These are phyloP conservation scores for Solanum tarapatanum DNA, from an alignment of 257 asterid genomes.

Conservation along the genomic window DNA sequence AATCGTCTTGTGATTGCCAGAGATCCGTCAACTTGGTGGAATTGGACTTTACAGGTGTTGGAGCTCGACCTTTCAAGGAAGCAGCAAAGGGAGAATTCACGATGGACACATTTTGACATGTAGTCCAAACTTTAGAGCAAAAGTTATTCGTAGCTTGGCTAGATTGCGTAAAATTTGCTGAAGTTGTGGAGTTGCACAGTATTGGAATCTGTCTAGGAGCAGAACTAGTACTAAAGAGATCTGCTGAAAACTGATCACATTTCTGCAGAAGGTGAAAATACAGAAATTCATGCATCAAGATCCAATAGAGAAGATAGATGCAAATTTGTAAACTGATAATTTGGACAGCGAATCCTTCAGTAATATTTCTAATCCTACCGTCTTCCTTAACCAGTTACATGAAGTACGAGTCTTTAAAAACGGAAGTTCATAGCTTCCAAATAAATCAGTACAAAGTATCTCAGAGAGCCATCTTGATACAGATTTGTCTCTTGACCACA, in stretches of 20 bases:
- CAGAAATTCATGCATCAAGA: background rate
- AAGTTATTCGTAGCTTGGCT: conserved; percentile 32
- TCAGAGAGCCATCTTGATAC: background rate
- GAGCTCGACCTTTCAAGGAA: conserved; percentile 36
- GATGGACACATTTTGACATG: conserved; percentile 60
- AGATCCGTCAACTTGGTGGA: conserved; percentile 43
- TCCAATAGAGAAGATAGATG: background rate
- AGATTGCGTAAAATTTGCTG: conserved; percentile 40
- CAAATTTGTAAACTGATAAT: background rate
- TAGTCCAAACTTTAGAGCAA: conserved; percentile 63
- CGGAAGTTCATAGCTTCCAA: background rate
- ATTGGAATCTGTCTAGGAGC: conserved; percentile 49
- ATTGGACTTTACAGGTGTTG: conserved; percentile 32
- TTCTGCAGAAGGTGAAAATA: conserved; percentile 34
- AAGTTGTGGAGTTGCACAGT: conserved; percentile 60
- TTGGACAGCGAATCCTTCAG: background rate
- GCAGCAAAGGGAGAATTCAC: conserved; percentile 53
- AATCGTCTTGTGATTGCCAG: conserved; percentile 62
- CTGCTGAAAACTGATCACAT: conserved; percentile 81
- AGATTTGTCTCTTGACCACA: background rate
- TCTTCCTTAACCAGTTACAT: background rate
- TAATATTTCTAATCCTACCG: background rate
- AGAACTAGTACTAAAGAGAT: conserved; percentile 38
- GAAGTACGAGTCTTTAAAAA: background rate
- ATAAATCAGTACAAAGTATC: background rate